These are phyloP conservation scores for Cinnamomum micranthum DNA, from an alignment of 164 flowering plant species.

Conservation along the genomic window DNA sequence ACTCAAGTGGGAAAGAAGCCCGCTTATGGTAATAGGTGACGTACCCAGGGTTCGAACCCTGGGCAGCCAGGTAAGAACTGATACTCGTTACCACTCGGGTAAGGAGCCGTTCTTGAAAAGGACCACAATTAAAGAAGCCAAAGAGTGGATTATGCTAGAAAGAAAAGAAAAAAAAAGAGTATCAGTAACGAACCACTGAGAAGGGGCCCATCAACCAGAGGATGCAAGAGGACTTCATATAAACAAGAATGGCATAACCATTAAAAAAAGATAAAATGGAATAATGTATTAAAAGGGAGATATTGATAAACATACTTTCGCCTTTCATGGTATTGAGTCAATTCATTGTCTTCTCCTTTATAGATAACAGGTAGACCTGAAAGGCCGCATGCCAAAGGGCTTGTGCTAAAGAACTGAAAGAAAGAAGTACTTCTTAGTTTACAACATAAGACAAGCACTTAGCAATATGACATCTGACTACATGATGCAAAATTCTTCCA, in stretches of 20 bases:
- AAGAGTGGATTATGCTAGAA: too few species aligned
- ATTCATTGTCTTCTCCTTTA: slow-evolving; percentile 38
- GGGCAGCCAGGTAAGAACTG: too few species aligned
- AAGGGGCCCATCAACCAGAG: background rate
- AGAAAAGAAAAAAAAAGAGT: too few species aligned
- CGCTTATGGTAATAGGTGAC: too few species aligned
- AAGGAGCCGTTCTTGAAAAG: too few species aligned
- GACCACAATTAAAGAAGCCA: too few species aligned
- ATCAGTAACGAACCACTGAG: too few species aligned
- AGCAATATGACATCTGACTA: background rate
- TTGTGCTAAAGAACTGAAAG: slow-evolving; percentile 59
- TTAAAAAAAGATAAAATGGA: background rate
- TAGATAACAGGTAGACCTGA: slow-evolving; percentile 55
- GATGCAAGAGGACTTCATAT: too few species aligned
- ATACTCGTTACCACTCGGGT: too few species aligned
- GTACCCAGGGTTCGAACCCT: too few species aligned
- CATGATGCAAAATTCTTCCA: background rate
- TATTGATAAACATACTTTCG: slow-evolving; percentile 33
- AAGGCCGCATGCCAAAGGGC: slow-evolving; percentile 61
- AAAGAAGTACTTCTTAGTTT: slow-evolving; percentile 1
- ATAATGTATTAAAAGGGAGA: background rate
- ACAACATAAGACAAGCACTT: background rate
- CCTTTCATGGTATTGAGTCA: slow-evolving; percentile 16
- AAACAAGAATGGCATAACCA: background rate
- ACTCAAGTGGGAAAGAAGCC: too few species aligned